phyloP scores from a whole-genome alignment of 805 yeast species.

The Candida chauliodis region DNA sequence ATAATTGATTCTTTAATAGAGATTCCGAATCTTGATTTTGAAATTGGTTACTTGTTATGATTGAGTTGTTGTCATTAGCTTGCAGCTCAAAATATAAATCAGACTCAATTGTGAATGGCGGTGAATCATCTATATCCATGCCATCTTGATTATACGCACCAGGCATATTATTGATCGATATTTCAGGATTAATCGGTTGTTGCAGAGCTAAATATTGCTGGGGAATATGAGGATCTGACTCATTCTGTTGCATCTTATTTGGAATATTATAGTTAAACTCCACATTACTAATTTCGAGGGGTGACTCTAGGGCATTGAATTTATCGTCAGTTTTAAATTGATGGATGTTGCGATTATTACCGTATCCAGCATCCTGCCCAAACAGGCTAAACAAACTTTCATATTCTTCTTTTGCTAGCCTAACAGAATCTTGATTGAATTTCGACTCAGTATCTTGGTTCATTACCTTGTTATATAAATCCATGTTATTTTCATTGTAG shows the following conservation, averaged over 20 bases:
- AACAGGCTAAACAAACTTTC: conserved; percentile 2
- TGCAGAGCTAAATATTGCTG: conserved; percentile 3
- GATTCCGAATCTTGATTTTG: conserved; percentile 9
- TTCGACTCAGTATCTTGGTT: neutral
- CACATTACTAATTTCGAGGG: neutral
- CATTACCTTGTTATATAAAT: neutral
- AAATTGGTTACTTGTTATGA: conserved; percentile 6
- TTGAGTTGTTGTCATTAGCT: conserved; percentile 9
- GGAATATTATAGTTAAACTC: neutral
- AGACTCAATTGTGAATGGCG: conserved; percentile 35
- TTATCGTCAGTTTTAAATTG: neutral
- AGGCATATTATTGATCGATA: conserved; percentile 18
- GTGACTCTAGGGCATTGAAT: conserved; percentile 9
- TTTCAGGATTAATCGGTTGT: conserved; percentile 3
- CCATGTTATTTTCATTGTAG: neutral
- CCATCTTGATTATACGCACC: conserved; percentile 23
- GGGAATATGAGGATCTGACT: neutral
- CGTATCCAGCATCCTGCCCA: neutral
- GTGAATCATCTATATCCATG: conserved; percentile 37
- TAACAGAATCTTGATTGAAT: neutral
- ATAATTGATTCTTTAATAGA: conserved; percentile 9
- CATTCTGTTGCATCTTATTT: conserved; percentile 4
- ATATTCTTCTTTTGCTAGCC: conserved; percentile 4
- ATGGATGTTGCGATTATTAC: neutral
- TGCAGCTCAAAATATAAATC: conserved; percentile 22